Evolutionary conservation across 495 filamentous ascomycete species (phyloP).

Genomic region (Daldinia bambusicola): DNA sequence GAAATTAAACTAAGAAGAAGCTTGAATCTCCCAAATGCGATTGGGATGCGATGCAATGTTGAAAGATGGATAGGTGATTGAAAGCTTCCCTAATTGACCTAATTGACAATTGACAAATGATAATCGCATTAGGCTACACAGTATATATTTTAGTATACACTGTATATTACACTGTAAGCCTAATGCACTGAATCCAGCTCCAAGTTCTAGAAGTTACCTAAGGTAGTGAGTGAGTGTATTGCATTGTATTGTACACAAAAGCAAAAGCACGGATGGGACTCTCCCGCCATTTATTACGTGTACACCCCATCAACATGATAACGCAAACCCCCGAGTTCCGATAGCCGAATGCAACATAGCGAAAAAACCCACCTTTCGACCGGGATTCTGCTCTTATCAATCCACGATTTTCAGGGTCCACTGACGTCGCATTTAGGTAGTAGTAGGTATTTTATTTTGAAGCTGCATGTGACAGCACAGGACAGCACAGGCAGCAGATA

Average conservation of each 20-base stretch:
- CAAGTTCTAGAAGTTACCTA: conserved; percentile 1
- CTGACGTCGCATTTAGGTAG: conserved; percentile 38
- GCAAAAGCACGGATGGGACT: conserved; percentile 24
- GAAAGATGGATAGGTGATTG: neutral
- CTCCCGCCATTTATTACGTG: conserved; percentile 25
- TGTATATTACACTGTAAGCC: neutral
- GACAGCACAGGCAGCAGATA: too few species aligned
- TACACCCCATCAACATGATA: conserved; percentile 26
- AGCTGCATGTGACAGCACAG: conserved; percentile 23
- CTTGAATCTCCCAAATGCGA: neutral
- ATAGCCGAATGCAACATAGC: conserved; percentile 36
- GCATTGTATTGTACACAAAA: neutral
- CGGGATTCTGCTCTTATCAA: conserved; percentile 26
- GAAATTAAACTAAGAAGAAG: neutral
- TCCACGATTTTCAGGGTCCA: conserved; percentile 42
- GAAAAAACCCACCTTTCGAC: conserved; percentile 5
- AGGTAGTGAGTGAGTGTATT: too few species aligned
- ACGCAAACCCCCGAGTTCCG: conserved; percentile 28
- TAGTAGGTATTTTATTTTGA: neutral
- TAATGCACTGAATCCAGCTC: neutral
- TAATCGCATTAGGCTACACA: neutral
- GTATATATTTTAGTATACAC: neutral
- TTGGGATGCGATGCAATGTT: conserved; percentile 1
- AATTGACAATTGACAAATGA: conserved; percentile 10
- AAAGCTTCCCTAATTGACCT: conserved; percentile 1